Conservation (phyloP, 2,329 filamentous ascomycete species). For the Bertia moriformis region DNA sequence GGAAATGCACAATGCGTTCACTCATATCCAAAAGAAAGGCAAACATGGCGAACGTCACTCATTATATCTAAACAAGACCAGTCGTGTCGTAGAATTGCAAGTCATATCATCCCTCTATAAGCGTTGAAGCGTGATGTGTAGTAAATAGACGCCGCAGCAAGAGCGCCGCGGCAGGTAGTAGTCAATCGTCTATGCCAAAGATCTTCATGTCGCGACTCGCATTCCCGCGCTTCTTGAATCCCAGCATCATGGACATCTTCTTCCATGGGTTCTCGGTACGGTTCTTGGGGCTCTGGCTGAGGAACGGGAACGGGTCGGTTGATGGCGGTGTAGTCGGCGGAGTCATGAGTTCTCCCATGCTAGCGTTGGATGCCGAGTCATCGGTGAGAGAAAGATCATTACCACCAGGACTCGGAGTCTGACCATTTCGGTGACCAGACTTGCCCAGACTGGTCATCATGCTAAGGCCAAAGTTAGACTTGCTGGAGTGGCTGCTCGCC, state of each 20-base stretch:
- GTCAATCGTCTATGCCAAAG: too few species aligned
- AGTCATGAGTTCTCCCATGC: background rate
- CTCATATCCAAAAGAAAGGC: background rate
- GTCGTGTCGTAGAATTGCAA: too few species aligned
- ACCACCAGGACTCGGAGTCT: background rate
- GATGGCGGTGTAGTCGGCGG: background rate
- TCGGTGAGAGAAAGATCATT: background rate
- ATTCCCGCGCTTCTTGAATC: background rate
- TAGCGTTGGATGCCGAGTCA: background rate
- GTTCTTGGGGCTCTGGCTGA: background rate
- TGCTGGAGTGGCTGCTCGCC: background rate
- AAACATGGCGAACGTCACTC: too few species aligned
- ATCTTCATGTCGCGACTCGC: too few species aligned
- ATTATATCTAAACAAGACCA: too few species aligned
- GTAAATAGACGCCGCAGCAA: too few species aligned
- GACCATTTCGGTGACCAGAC: background rate
- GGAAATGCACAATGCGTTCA: too few species aligned
- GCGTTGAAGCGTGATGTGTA: too few species aligned
- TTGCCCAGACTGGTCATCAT: background rate
- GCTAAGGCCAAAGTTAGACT: background rate
- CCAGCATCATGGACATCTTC: slow-evolving; percentile 1
- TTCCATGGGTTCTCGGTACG: slow-evolving; percentile 1
- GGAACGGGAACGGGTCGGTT: background rate
- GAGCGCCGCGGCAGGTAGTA: too few species aligned
- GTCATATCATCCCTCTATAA: too few species aligned